phyloP scores from a whole-genome alignment of 2,329 filamentous ascomycete species.

The Epichloe sibirici region DNA sequence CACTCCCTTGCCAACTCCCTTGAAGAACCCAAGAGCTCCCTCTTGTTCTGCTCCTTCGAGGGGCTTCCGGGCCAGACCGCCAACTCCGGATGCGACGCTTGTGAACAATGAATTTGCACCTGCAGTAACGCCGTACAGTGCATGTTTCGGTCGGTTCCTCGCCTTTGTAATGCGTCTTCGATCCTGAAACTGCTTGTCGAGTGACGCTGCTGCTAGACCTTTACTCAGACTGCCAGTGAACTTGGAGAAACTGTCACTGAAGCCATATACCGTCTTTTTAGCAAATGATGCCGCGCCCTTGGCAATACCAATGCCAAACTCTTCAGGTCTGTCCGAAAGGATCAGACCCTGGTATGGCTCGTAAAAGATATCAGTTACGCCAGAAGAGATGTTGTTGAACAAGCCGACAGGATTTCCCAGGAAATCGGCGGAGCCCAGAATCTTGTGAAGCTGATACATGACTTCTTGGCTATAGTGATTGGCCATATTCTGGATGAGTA shows the following conservation, averaged over 20 bases:
- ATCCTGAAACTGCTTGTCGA: slow-evolving; percentile 98
- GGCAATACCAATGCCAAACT: slow-evolving; percentile 87
- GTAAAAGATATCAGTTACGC: slow-evolving; percentile 97
- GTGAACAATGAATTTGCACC: slow-evolving; percentile 92
- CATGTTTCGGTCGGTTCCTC: slow-evolving; percentile 91
- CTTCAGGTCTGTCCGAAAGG: slow-evolving; percentile 88
- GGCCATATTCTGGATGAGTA: slow-evolving; percentile 74
- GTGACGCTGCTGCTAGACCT: slow-evolving; percentile 83
- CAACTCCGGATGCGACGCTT: slow-evolving; percentile 85
- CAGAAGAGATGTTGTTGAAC: slow-evolving; percentile 97
- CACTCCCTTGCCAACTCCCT: slow-evolving; percentile 91
- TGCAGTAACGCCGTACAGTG: slow-evolving; percentile 87
- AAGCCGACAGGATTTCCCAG: slow-evolving; percentile 92
- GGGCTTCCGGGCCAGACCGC: slow-evolving; percentile 84
- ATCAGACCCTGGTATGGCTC: slow-evolving; percentile 97
- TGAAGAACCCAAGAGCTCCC: slow-evolving; percentile 87
- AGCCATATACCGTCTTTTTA: slow-evolving; percentile 96
- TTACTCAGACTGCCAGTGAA: slow-evolving; percentile 96
- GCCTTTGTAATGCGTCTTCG: slow-evolving; percentile 85
- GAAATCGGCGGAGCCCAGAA: slow-evolving; percentile 94
- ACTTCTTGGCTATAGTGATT: slow-evolving; percentile 97
- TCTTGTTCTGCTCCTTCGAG: slow-evolving; percentile 94
- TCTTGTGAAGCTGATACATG: slow-evolving; percentile 91
- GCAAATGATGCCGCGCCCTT: slow-evolving; percentile 95
- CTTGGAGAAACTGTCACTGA: slow-evolving; percentile 95